Conservation (phyloP, 2,329 filamentous ascomycete genomes). For the Phaeosphaeria sp. region DNA sequence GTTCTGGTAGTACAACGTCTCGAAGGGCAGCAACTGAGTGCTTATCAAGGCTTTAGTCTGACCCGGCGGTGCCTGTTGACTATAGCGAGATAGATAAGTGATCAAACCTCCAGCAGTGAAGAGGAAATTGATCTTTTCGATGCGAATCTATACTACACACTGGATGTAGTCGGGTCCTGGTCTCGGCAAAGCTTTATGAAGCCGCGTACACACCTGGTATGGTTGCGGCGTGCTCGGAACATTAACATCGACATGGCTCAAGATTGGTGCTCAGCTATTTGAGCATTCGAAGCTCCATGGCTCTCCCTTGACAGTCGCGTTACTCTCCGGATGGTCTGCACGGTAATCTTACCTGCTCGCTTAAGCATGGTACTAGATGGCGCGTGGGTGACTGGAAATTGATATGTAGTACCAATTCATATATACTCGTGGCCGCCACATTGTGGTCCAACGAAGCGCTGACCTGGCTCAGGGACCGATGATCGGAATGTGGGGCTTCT, state of each 20-base stretch:
- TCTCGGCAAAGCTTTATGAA: not conserved
- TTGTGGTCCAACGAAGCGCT: constrained; percentile 10
- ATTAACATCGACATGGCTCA: not conserved
- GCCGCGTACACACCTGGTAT: not conserved
- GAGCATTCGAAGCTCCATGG: not conserved
- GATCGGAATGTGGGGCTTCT: constrained; percentile 19
- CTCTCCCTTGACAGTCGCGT: constrained; percentile 17
- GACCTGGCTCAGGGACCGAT: constrained; percentile 1
- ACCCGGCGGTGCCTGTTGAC: not conserved
- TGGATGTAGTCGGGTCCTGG: not conserved
- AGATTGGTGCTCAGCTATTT: not conserved
- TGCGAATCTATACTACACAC: not conserved
- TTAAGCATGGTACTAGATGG: constrained; percentile 16
- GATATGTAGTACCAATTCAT: constrained; percentile 19
- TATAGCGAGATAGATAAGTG: not conserved
- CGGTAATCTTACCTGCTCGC: constrained; percentile 2
- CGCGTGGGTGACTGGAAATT: constrained; percentile 28
- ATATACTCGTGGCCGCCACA: constrained; percentile 17
- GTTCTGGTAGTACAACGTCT: constrained; percentile 16
- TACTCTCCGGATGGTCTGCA: constrained; percentile 18
- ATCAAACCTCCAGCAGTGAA: not conserved
- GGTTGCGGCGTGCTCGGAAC: not conserved
- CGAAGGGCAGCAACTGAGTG: not conserved
- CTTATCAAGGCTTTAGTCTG: not conserved
- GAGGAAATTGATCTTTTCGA: not conserved